phyloP scores from a whole-genome alignment of 768 basidiomycete species.

The Trichaptum fuscoviolaceum region DNA sequence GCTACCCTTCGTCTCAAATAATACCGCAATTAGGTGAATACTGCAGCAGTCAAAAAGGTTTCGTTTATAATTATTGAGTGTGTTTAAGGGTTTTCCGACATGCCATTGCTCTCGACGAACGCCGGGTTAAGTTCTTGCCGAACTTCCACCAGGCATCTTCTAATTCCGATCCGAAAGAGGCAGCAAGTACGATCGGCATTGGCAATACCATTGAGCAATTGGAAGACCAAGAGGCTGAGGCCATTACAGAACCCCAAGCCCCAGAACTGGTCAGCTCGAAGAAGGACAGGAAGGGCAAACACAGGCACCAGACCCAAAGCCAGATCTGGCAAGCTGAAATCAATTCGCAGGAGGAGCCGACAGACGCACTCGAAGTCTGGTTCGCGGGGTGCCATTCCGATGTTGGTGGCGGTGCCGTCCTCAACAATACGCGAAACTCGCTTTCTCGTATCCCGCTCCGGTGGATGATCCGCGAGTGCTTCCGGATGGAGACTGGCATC shows the following conservation, averaged over 20 bases:
- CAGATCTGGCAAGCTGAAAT: not conserved
- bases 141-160: slow-evolving; percentile 17
- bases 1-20: slow-evolving; percentile 18
- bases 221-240: not conserved
- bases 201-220: not conserved
- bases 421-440: slow-evolving; percentile 33
- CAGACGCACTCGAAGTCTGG: slow-evolving; percentile 30
- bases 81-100: slow-evolving; percentile 24
- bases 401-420: slow-evolving; percentile 51
- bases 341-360: slow-evolving; percentile 9
- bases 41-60: slow-evolving; percentile 9
- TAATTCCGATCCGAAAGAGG: not conserved
- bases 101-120: slow-evolving; percentile 30
- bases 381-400: slow-evolving; percentile 35
- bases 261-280: not conserved
- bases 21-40: slow-evolving; percentile 17
- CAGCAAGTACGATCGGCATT: not conserved
- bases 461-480: slow-evolving; percentile 71
- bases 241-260: not conserved
- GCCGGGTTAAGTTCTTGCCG: slow-evolving; percentile 24
- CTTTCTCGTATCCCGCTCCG: slow-evolving; percentile 48
- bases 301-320: not conserved
- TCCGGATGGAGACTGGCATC: slow-evolving; percentile 51
- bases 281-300: slow-evolving; percentile 2
- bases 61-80: not conserved